Evolutionary conservation across 1,139 yeast genomes (phyloP), one percentile per base, ranked within the genome.

Genomic region (Lodderomyces margitis): DNA sequence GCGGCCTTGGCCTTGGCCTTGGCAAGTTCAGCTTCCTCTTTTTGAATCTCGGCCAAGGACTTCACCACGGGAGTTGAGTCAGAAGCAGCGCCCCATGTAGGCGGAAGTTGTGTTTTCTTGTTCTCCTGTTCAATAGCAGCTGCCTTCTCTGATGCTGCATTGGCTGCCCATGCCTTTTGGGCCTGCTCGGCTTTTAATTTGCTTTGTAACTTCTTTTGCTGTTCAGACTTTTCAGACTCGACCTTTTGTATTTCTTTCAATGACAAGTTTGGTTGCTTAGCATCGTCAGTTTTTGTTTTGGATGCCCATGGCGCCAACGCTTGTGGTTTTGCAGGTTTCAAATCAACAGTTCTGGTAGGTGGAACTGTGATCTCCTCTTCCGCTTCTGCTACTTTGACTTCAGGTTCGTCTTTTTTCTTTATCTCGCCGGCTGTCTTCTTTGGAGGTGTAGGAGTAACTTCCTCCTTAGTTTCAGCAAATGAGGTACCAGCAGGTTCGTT

Each of bases 191-290:
- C 47, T 44, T 59, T 65, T 25, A 56, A 40, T 48, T 66, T 68
- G 6, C 59, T 55, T 44, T 68, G 70, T 19, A 59, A 40, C 47
- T 64, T 61, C 47, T 59, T 68, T 50, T 67, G 71, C 46, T 66
- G 69, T 36, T 61, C 67, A 31, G 62, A 54, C 49, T 70, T 79
- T 44, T 75, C 79, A 35, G 82, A 83, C 56, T 85, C 94, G 46
- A 81, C 61, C 47, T 71, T 76, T 59, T 84, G 92, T 48, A 87
- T 83, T 57, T 87, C 87, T 45, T 80, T 78, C 50, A 87, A 66
- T 1, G 87, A 72, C 45, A 81, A 63, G n/a, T 72, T 59, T 33
- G 83, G 81, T 41, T 70, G 63, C 11, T 59, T 49, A 5, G 58
- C 49, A 12, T 47, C 51, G 17, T 50, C 46, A 19, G 37, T 34